phyloP scores from a whole-genome alignment of 768 basidiomycete genomes.

The Neoboletus magnificus region DNA sequence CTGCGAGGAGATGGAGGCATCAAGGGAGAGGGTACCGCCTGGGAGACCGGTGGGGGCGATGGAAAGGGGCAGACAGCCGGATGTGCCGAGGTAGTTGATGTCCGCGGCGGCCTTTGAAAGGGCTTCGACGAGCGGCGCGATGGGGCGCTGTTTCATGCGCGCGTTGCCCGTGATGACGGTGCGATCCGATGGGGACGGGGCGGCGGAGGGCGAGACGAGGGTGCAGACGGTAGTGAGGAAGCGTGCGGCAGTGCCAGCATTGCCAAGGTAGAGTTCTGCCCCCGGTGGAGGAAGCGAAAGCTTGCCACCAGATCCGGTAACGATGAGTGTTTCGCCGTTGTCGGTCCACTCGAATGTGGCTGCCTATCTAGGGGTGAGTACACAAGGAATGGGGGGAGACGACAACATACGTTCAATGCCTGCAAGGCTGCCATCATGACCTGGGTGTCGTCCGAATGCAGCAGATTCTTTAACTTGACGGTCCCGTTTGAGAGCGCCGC shows the following conservation, averaged over 20 bases:
- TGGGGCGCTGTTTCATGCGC: slow-evolving; percentile 98
- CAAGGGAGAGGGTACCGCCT: slow-evolving; percentile 80
- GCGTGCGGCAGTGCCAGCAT: slow-evolving; percentile 96
- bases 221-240: slow-evolving; percentile 97
- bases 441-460: slow-evolving; percentile 97
- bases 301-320: slow-evolving; percentile 79
- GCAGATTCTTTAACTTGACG: slow-evolving; percentile 82
- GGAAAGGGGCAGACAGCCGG: slow-evolving; percentile 85
- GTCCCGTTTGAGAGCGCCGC: slow-evolving; percentile 89
- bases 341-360: slow-evolving; percentile 95
- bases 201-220: slow-evolving; percentile 55
- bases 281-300: slow-evolving; percentile 74
- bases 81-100: slow-evolving; percentile 73
- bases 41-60: slow-evolving; percentile 81
- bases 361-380: slow-evolving; percentile 48
- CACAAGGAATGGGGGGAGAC: neutral
- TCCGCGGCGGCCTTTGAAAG: slow-evolving; percentile 75
- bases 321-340: slow-evolving; percentile 91
- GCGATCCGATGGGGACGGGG: slow-evolving; percentile 37
- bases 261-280: slow-evolving; percentile 92
- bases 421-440: slow-evolving; percentile 97
- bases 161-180: slow-evolving; percentile 96
- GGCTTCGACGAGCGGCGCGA: slow-evolving; percentile 91
- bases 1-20: slow-evolving; percentile 95
- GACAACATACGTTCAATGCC: slow-evolving; percentile 66